These are phyloP conservation scores for Lonicera japonica DNA, from an alignment of 129 eudicot genomes.

Conservation along the genomic window DNA sequence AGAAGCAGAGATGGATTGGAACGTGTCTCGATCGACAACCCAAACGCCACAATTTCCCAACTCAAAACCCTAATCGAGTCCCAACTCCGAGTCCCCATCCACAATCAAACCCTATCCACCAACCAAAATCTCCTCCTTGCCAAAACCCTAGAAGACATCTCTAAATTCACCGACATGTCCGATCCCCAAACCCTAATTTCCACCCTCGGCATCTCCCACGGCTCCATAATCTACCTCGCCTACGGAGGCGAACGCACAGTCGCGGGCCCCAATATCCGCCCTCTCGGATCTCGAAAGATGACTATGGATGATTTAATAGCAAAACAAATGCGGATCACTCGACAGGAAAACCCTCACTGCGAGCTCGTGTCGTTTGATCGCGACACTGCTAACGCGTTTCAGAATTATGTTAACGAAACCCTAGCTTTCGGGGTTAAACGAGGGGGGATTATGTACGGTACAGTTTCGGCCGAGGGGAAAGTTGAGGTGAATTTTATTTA, in stretches of 20 bases:
- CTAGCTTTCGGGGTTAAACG: constrained; percentile 80
- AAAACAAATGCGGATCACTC: constrained; percentile 65
- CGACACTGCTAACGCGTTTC: constrained; percentile 82
- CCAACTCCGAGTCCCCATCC: constrained; percentile 63
- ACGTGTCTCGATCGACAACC: constrained; percentile 62
- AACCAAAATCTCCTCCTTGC: constrained; percentile 65
- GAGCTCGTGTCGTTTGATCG: constrained; percentile 84
- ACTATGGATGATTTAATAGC: constrained; percentile 96
- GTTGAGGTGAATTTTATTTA: constrained; percentile 84
- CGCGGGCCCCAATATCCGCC: constrained; percentile 42
- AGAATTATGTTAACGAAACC: constrained; percentile 72
- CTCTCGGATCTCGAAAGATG: constrained; percentile 84
- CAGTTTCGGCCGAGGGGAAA: constrained; percentile 60
- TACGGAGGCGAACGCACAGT: constrained; percentile 75
- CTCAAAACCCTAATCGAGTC: constrained; percentile 77
- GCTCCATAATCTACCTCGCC: constrained; percentile 57
- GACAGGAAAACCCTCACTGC: constrained; percentile 82
- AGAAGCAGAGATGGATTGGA: constrained; percentile 90
- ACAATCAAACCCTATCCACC: constrained; percentile 65
- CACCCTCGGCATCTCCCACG: constrained; percentile 49
- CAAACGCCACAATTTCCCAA: constrained; percentile 52
- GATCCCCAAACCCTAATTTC: constrained; percentile 49
- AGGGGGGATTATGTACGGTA: constrained; percentile 87
- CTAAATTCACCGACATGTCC: constrained; percentile 65
- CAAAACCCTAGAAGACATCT: constrained; percentile 51